Conservation (phyloP, 345 rosid genomes). For the Noccaea caerulescens region DNA sequence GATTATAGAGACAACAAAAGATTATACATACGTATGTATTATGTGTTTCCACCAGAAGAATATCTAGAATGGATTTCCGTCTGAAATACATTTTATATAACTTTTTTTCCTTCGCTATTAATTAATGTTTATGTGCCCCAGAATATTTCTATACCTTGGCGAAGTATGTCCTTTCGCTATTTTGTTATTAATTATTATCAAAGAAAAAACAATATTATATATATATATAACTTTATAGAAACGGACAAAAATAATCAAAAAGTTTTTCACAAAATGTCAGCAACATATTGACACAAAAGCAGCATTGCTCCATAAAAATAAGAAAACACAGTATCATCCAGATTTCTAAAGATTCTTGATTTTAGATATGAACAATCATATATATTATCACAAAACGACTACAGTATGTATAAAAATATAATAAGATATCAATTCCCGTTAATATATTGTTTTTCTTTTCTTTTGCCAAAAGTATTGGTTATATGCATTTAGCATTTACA, state of each 20-base stretch:
- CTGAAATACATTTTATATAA: conserved; percentile 26
- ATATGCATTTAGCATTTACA: too few relatives aligned
- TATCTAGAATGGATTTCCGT: conserved; percentile 38
- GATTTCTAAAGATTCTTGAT: conserved; percentile 8
- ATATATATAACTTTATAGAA: conserved; percentile 21
- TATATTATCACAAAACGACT: neutral
- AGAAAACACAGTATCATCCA: conserved; percentile 8
- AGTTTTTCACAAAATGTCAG: conserved; percentile 26
- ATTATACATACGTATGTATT: neutral
- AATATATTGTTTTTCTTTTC: too few relatives aligned
- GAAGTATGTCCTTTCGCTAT: conserved; percentile 20
- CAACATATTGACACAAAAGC: conserved; percentile 37
- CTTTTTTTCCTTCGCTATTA: conserved; percentile 8
- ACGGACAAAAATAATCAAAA: conserved; percentile 30
- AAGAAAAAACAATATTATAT: neutral
- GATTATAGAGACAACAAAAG: neutral
- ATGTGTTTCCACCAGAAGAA: conserved; percentile 35
- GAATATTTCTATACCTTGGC: conserved; percentile 21
- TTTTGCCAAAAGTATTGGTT: too few relatives aligned
- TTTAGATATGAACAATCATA: too few relatives aligned
- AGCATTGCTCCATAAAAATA: conserved; percentile 23
- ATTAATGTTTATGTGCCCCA: conserved; percentile 26
- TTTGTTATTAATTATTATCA: conserved; percentile 2
- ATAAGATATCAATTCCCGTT: too few relatives aligned
- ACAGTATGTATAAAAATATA: neutral